Base-by-base conservation (phyloP, 306 rosid species). In the Pachyrhizus erosus region DNA sequence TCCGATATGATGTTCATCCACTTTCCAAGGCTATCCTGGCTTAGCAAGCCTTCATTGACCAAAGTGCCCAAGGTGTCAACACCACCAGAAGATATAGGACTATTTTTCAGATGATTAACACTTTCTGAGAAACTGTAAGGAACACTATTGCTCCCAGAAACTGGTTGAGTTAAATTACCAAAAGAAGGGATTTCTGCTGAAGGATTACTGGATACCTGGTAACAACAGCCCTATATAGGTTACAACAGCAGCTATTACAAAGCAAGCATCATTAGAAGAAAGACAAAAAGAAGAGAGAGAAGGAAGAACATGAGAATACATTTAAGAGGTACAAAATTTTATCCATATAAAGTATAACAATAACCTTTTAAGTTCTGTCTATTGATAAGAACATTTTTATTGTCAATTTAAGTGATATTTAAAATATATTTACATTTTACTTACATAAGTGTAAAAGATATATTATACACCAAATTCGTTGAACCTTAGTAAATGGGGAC, bases 21-120 rank as follows among this genome's bases (percentile, higher is more conserved):
- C 81, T 43, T 91, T 79, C 98, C 97, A 82, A 96, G 92, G 87
- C 97, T 96, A 82, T 92, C 93, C 89, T 92, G 97, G 78, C 90
- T 88, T 80, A 87, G 91, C 89, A 96, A 83, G 79, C 90, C 84
- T 45, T 83, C 89, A 83, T 85, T 78, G 55, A 77, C 91, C 89
- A 84, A 70, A 79, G 80, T 77, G 67, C 79, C 83, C 67, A 29
- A 23, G 61, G 91, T 84, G 81, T 76, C 86, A 88, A 48, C 78
- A 69, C 80, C 65, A 24, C 54, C 79, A 73, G 33, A 43, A 76
- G 88, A 62, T 69, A 66, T 65, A 61, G 85, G 82, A 87, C 65
- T 55, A 75, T 31, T 75, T 72, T 72, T 51, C 34, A 76, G 86
- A 77, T 78, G 52, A 84, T 86, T 72, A 62, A 23, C 69, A 52